A percentile compares a stretch with the other conserved stretches of the same genome.
Evolutionary conservation across 164 flowering plant species (phyloP).

Genomic region (Vitis labrusca): DNA sequence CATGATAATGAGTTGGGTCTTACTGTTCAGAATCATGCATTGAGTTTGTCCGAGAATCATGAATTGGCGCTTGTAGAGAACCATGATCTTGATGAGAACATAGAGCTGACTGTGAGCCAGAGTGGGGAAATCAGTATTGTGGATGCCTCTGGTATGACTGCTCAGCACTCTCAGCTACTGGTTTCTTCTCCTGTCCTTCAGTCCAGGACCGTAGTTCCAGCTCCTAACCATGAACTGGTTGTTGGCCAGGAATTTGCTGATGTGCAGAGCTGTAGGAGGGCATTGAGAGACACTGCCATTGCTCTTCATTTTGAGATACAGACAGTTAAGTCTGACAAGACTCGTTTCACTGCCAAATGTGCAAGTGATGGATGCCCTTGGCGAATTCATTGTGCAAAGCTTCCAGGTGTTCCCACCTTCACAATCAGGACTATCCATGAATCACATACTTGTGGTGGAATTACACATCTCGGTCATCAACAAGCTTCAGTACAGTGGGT

Average conservation of each 20-base stretch:
- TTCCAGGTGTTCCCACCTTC: slow-evolving; percentile 7
- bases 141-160: background rate
- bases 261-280: slow-evolving; percentile 22
- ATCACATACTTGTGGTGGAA: slow-evolving; percentile 20
- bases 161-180: slow-evolving; percentile 5
- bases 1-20: slow-evolving; percentile 13
- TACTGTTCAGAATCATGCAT: slow-evolving; percentile 11
- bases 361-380: slow-evolving; percentile 26
- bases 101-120: slow-evolving; percentile 14
- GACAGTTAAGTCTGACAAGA: slow-evolving; percentile 20
- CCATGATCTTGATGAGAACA: slow-evolving; percentile 10
- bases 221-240: slow-evolving; percentile 14
- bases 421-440: slow-evolving; percentile 14
- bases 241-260: slow-evolving; percentile 21
- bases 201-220: slow-evolving; percentile 8
- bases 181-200: slow-evolving; percentile 18
- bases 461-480: slow-evolving; percentile 1
- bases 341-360: slow-evolving; percentile 20
- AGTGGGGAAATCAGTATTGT: background rate
- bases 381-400: slow-evolving; percentile 19
- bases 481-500: slow-evolving; percentile 19
- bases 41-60: slow-evolving; percentile 11
- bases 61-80: slow-evolving; percentile 10
- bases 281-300: slow-evolving; percentile 21
- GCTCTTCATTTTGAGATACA: slow-evolving; percentile 25